Base-by-base conservation (phyloP, 148 eudicot species). In the Rhododendron griersonianum region DNA sequence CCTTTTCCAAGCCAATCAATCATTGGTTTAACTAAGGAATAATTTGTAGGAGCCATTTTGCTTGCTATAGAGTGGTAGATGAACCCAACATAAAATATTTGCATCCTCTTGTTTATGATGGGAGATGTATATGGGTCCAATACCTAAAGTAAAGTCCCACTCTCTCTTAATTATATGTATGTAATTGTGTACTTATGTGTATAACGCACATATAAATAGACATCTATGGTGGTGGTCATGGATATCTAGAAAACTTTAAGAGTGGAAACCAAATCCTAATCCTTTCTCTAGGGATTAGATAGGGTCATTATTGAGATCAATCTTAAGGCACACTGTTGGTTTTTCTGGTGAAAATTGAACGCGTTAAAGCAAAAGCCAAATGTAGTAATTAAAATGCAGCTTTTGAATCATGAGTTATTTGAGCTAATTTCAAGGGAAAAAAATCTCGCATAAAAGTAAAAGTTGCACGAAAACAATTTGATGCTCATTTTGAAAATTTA, bases 21-120 rank as follows among this genome's bases (percentile, higher is more conserved):
- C 89, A 92, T 92, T 91, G 91, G 77, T 81, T 86, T 76, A 55
- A 11, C 25, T 10, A 44, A 25, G 23, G 91, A 92, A 89, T 90
- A 90, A 91, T 88, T 84, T 86, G 93, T 88, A 82, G 86, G 88
- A 74, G 85, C 88, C 87, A 89, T 88, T 89, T 79, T 85, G 87
- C 88, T 89, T 85, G 82, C 89, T 84, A 65, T 65, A 88, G 47
- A 41, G 80, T 80, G 81, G 87, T 76, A 61, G 87, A 86, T 88
- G 84, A 84, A 87, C 84, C 84, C 74, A 90, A 76, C 81, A 91
- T 84, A 84, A 83, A 84, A 87, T 61, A 87, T 88, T 83, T 83
- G 67, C 47, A 59, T 78, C 35, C 74, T 80, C 74, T 78, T 84
- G 83, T 83, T 35, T 53, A 13, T 59, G 83, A 84, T 59, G 84